These are phyloP conservation scores for Leishmania braziliensis DNA, from an alignment of 208 protist species.

Conservation along the genomic window DNA sequence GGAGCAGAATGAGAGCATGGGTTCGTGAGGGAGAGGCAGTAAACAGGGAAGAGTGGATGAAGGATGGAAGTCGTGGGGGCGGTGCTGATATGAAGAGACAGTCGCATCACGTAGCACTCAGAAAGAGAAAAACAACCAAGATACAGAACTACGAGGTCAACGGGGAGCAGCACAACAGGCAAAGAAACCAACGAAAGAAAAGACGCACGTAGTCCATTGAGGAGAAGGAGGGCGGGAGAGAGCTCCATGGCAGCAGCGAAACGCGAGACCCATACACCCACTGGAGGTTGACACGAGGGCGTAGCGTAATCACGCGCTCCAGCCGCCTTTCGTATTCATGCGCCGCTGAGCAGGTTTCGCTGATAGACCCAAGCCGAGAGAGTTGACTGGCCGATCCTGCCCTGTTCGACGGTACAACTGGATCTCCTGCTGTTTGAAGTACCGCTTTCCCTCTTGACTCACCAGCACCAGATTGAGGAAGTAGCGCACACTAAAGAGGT, in stretches of 20 bases:
- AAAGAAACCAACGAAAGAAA: background rate
- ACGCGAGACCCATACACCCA: background rate
- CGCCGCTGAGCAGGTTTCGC: background rate
- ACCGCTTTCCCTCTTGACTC: constrained; percentile 78
- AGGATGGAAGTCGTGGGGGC: background rate
- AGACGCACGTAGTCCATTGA: background rate
- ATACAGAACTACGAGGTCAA: background rate
- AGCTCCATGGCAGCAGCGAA: background rate
- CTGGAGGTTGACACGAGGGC: background rate
- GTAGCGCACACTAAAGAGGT: constrained; percentile 80
- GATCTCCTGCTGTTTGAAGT: constrained; percentile 93
- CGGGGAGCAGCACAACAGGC: background rate
- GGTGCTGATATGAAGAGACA: background rate
- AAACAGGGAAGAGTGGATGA: background rate
- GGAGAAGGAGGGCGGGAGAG: background rate
- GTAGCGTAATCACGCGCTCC: background rate
- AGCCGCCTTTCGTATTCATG: constrained; percentile 2
- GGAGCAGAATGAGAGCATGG: background rate
- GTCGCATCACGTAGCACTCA: background rate
- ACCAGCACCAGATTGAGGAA: constrained; percentile 87
- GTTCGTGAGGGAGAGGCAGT: background rate
- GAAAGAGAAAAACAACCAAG: background rate
- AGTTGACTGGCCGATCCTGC: constrained; percentile 41
- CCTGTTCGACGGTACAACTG: constrained; percentile 70
- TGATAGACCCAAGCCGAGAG: background rate